Evolutionary conservation across 345 rosid genomes (phyloP), one percentile per base, ranked within the genome.

Genomic region (Microthlaspi erraticum): DNA sequence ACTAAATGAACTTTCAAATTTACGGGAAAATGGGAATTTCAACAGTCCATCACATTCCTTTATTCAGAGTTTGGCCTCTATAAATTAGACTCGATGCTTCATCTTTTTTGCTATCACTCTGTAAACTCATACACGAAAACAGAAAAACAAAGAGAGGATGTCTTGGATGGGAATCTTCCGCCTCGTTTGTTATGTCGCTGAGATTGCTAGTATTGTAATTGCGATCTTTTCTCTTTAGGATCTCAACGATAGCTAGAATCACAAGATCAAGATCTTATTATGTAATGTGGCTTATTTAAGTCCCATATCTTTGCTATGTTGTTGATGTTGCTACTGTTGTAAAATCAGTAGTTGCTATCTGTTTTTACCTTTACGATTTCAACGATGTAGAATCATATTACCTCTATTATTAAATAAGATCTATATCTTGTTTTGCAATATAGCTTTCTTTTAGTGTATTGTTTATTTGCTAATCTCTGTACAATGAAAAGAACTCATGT

Each of bases 1-100:
- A 33, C 5, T 50, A 51, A 50, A 51, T 38, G 20, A 34, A 13
- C 8, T 64, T 36, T 8, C 20, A 34, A 3, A 64, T 64, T 64
- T 26, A 51, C 49, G 45, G 38, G 45, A 37, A 37, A 23, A 26
- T 6, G 8, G 19, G 16, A 58, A 23, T 18, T 18, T 7, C 9
- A 51, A 12, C 11, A 11, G 11, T 8, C 16, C 29, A 36, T 17
- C 10, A 3, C 29, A 18, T 17, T 18, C 20, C 60, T 54, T 54
- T 9, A 57, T 57, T 18, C 23, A 57, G 19, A 10, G 9, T 57
- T 11, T 19, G 6, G 3, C 45, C 32, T 37, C 63, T 58, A 58
- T 38, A 58, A 19, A 37, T 38, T 38, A 37, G 31, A 31, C 44
- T 57, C 10, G 2, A 17, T 18, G 1, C 31, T 18, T 32, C 43